Evolutionary conservation across 1,284 basidiomycete genomes (phyloP).

Genomic region (Thecaphora thlaspeos): DNA sequence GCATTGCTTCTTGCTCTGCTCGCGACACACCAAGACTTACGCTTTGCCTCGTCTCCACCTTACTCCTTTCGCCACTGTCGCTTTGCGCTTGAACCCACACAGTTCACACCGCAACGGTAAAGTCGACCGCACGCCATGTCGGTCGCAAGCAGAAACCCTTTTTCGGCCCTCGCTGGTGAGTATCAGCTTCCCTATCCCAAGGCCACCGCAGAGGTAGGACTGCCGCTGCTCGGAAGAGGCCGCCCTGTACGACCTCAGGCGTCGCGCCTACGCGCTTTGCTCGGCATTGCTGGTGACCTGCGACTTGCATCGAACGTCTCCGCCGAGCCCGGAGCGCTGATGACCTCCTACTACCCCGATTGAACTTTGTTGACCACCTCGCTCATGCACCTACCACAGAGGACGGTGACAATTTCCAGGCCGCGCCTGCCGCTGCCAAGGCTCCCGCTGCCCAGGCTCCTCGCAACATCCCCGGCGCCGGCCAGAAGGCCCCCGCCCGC

Average conservation of each 20-base stretch:
- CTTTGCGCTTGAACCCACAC: no score
- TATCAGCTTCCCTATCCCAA: conserved; percentile 5
- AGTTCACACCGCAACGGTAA: conserved; percentile 35
- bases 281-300: no score
- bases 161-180: conserved; percentile 55
- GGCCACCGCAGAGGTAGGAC: no score
- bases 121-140: conserved; percentile 54
- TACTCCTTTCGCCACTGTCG: no score
- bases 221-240: no score
- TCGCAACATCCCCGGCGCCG: conserved; percentile 49
- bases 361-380: no score
- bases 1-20: no score
- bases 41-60: neutral
- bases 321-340: conserved; percentile 2
- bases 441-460: conserved; percentile 36
- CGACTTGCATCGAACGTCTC: neutral
- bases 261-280: no score
- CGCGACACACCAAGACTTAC: no score
- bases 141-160: conserved; percentile 57
- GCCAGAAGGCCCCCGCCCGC: conserved; percentile 13
- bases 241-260: no score
- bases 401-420: conserved; percentile 44
- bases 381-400: conserved; percentile 15
- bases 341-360: neutral
- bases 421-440: conserved; percentile 39